A percentile compares a stretch with the other conserved stretches of the same genome.
Conservation (phyloP, 495 filamentous ascomycete species). For the Penicillium salamii region DNA sequence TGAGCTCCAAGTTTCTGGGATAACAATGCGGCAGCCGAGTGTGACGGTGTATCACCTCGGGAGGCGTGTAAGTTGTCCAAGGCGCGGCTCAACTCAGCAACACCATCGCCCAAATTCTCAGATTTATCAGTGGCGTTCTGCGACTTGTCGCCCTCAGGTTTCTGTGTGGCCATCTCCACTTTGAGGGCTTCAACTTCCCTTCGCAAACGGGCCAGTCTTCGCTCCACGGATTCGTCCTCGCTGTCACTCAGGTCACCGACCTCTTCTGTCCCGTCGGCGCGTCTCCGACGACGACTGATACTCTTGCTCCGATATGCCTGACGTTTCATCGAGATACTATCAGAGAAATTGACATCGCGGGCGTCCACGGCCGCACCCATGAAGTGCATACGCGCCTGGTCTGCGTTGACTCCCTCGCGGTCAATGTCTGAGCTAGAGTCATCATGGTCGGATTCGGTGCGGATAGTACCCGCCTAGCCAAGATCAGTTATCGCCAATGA, state of each 20-base stretch:
- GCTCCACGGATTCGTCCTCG: slow-evolving; percentile 67
- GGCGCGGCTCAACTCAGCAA: slow-evolving; percentile 61
- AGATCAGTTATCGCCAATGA: slow-evolving; percentile 13
- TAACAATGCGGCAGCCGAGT: slow-evolving; percentile 36
- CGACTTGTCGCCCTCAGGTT: not conserved
- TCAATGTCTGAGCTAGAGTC: slow-evolving; percentile 64
- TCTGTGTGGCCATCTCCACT: slow-evolving; percentile 50
- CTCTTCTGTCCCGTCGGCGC: slow-evolving; percentile 52
- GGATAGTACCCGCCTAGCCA: slow-evolving; percentile 58
- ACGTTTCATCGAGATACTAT: slow-evolving; percentile 72
- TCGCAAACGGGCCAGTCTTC: slow-evolving; percentile 73
- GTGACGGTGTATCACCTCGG: slow-evolving; percentile 21
- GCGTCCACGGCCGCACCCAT: slow-evolving; percentile 71
- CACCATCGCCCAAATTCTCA: slow-evolving; percentile 41
- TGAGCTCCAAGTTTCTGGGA: slow-evolving; percentile 31
- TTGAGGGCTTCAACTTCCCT: slow-evolving; percentile 78
- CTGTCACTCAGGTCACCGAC: slow-evolving; percentile 66
- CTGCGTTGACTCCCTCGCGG: slow-evolving; percentile 66
- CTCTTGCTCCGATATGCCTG: slow-evolving; percentile 75
- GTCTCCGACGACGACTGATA: slow-evolving; percentile 45
- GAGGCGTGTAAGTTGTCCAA: slow-evolving; percentile 54
- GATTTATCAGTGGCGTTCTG: slow-evolving; percentile 17
- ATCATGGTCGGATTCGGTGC: slow-evolving; percentile 65
- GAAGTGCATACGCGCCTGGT: slow-evolving; percentile 78
- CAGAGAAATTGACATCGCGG: slow-evolving; percentile 75